A percentile compares a stretch with the other conserved stretches of the same genome.
Conservation (phyloP, 768 basidiomycete genomes). For the Coprinopsis strossmayeri region DNA sequence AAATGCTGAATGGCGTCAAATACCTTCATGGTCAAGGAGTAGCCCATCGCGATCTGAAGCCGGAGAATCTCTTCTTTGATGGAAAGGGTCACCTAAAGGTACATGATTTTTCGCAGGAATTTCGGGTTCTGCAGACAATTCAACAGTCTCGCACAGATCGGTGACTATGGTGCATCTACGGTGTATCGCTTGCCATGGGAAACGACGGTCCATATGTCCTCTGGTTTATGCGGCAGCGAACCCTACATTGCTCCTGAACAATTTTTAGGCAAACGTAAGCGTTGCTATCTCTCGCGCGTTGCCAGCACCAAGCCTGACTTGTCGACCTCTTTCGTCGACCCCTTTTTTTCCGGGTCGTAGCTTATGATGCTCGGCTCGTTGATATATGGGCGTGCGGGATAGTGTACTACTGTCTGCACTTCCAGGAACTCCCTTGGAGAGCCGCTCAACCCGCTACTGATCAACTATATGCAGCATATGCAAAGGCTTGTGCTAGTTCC, state of each 20-base stretch:
- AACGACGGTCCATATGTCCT: conserved; percentile 92
- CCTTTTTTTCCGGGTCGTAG: conserved; percentile 31
- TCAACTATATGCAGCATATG: conserved; percentile 74
- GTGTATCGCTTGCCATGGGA: conserved; percentile 99
- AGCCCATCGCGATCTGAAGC: conserved; percentile 96
- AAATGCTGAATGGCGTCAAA: conserved; percentile 80
- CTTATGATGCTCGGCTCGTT: conserved; percentile 94
- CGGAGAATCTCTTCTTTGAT: conserved; percentile 95
- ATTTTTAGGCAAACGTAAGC: conserved; percentile 93
- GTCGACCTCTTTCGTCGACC: conserved; percentile 8
- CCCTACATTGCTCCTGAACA: conserved; percentile 99
- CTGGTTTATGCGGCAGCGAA: conserved; percentile 94
- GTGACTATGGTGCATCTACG: conserved; percentile 98
- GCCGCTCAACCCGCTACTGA: conserved; percentile 77
- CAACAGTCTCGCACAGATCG: conserved; percentile 53
- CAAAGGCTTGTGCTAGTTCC: conserved; percentile 44
- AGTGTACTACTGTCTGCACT: conserved; percentile 98
- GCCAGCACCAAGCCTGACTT: conserved; percentile 14
- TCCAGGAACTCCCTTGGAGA: conserved; percentile 97
- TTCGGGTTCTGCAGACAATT: neutral
- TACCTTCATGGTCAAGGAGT: conserved; percentile 97
- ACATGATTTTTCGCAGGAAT: conserved; percentile 17
- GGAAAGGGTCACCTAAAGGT: conserved; percentile 92
- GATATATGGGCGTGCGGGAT: conserved; percentile 98
- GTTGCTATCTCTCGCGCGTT: conserved; percentile 21